Evolutionary conservation across 441 rosid species (phyloP), one percentile per base, ranked within the genome.

Genomic region (Populus tomentosa): DNA sequence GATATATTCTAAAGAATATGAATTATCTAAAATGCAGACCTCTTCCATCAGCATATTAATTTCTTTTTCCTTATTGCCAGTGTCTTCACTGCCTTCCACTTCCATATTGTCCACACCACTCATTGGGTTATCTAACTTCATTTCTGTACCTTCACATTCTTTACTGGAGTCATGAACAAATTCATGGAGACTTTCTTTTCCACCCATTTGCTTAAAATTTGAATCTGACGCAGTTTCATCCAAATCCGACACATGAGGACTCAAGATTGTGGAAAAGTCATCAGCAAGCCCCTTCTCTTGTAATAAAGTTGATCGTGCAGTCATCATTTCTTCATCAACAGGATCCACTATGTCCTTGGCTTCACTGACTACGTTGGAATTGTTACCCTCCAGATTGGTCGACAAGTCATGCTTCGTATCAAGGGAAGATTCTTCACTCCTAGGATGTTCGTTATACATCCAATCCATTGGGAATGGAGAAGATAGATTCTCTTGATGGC

Each of bases 401-500:
- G 77, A 80, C 33, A 88, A 79, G 64, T 76, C 80, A 63, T 83
- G 80, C 66, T 85, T 72, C 64, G 21, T 53, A 71, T 72, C 46
- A 28, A 75, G 62, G 9, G 83, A 77, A 79, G 85, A 82, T 66
- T 86, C 89, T 72, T 86, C 86, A 78, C 65, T 85, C 71, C 72
- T 80, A 36, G 82, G 73, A 69, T 82, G 84, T 59, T 88, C 88
- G 77, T 87, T 91, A 84, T 88, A 93, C 85, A 88, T 78, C 86
- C 82, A 84, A 67, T 90, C 93, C 98, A 96, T 86, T 74, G 98
- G 97, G 86, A 92, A 93, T 71, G 95, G 92, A 61, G 96, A 91
- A 61, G 92, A 90, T 72, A 94, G 83, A 78, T 83, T 91, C 74
- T 92, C 96, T 82, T 96, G 99, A 86, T 96, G 99, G 86, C 98